Evolutionary conservation across 176 grass and related monocot species (phyloP).

Genomic region (Lolium multiflorum): DNA sequence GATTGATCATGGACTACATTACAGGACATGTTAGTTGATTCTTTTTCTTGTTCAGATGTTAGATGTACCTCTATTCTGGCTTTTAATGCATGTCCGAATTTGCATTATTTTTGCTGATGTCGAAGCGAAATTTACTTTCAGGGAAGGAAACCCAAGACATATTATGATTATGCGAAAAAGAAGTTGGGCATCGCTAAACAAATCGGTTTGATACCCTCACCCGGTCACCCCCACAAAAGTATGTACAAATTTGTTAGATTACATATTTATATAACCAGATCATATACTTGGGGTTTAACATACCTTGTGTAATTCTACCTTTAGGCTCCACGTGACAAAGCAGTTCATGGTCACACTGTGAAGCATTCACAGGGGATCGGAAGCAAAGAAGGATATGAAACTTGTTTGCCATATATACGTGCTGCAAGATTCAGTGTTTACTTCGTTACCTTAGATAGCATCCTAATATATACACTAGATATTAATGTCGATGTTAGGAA

Average conservation of each 20-base stretch:
- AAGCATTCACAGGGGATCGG: too few species aligned
- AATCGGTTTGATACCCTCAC: not conserved
- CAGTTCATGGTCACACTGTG: not conserved
- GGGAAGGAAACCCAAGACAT: not conserved
- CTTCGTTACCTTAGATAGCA: too few species aligned
- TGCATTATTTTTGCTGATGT: not conserved
- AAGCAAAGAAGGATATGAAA: not conserved
- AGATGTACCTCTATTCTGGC: not conserved
- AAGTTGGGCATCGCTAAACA: conserved; percentile 38
- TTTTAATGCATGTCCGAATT: not conserved
- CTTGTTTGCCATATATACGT: not conserved
- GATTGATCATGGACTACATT: not conserved
- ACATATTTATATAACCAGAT: too few species aligned
- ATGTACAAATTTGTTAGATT: not conserved
- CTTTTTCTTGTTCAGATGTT: not conserved
- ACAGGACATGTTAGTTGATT: conserved; percentile 13
- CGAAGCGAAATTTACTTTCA: conserved; percentile 28
- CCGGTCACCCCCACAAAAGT: not conserved
- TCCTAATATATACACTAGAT: too few species aligned
- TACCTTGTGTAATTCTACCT: too few species aligned
- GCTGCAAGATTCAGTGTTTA: too few species aligned
- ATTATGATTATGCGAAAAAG: conserved; percentile 33
- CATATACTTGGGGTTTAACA: too few species aligned
- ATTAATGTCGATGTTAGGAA: too few species aligned
- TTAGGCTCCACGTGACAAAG: not conserved